Base-by-base conservation (phyloP, 768 basidiomycete genomes). In the Leccinum arenicola region DNA sequence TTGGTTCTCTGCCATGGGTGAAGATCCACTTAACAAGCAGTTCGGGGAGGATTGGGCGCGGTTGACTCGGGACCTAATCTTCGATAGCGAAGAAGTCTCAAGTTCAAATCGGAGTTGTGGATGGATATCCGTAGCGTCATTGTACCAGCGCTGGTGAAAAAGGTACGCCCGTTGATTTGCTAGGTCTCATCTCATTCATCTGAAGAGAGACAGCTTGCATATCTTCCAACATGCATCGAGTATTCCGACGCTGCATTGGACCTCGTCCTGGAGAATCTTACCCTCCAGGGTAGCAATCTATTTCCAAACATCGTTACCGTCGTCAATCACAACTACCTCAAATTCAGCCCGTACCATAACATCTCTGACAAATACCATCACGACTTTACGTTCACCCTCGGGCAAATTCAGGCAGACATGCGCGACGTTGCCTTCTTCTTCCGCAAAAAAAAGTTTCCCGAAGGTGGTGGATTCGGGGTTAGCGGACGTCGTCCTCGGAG, bases 321-420 rank as follows among this genome's bases (percentile, higher is more conserved):
- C 57, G 91, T 95, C 57, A 86, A 88, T 14, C 80, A 90, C 70
- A 96, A 96, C 77, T 87, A 78, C 61, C 76, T 93, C 74, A 87
- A 87, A 72, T 94, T 98, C 75, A 88, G 86, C 31, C 94, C 95
- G 0, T 94, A 95, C 77, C 56, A 54, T 23, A 65, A 53, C 36
- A 78, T 75, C 60, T 66, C 74, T 5, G 92, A 92, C 70, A 78
- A 84, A 62, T 73, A 79, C 29, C 80, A 82, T 64, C 92, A 96
- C 72, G 81, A 84, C 55, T 84, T 97, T 69, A 87, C 81, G 36
- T 70, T 97, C 56, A 85, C 84, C 8, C 79, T 97, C 38, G 79
- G 78, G 29, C 95, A 98, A 73, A 90, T 97, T 66, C 95, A 98
- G 70, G 89, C 90, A 6, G 94, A 97, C 65, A 89, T 98, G 84